These are phyloP conservation scores for Posidonia oceanica DNA, from an alignment of 116 monocot species.

Conservation along the genomic window DNA sequence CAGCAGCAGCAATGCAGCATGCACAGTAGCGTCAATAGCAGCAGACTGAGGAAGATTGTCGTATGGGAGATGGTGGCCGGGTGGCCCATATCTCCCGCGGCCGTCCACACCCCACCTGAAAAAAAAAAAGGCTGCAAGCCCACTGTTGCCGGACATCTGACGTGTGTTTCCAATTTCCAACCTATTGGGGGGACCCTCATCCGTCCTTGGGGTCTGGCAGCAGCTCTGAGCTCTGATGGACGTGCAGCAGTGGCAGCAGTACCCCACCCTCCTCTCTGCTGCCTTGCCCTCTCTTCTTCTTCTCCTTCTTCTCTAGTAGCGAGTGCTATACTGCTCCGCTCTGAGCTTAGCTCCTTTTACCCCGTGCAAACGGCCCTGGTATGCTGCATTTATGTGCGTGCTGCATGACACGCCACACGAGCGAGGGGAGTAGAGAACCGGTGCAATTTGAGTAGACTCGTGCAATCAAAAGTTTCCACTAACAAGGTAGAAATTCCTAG, in stretches of 20 bases:
- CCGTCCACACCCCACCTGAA: too few species aligned
- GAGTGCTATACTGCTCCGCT: too few species aligned
- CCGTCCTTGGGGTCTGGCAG: neutral
- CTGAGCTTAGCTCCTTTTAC: too few species aligned
- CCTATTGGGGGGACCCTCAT: neutral
- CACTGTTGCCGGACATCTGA: too few species aligned
- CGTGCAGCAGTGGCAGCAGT: neutral
- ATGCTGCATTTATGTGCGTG: too few species aligned
- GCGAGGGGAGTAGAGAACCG: too few species aligned
- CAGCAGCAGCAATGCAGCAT: neutral
- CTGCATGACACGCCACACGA: too few species aligned
- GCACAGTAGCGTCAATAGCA: neutral
- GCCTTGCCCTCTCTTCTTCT: neutral
- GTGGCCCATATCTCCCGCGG: neutral
- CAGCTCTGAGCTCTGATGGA: neutral
- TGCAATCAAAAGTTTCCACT: too few species aligned
- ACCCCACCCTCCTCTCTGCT: neutral
- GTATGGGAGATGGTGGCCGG: neutral
- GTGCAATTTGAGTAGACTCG: too few species aligned
- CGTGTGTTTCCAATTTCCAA: neutral
- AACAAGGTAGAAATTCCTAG: too few species aligned
- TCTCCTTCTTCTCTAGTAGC: neutral
- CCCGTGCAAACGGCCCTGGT: too few species aligned
- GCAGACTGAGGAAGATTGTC: neutral
- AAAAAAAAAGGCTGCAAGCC: too few species aligned